Base-by-base conservation (phyloP, 2,329 filamentous ascomycete species). In the Aureobasidium melanogenum region DNA sequence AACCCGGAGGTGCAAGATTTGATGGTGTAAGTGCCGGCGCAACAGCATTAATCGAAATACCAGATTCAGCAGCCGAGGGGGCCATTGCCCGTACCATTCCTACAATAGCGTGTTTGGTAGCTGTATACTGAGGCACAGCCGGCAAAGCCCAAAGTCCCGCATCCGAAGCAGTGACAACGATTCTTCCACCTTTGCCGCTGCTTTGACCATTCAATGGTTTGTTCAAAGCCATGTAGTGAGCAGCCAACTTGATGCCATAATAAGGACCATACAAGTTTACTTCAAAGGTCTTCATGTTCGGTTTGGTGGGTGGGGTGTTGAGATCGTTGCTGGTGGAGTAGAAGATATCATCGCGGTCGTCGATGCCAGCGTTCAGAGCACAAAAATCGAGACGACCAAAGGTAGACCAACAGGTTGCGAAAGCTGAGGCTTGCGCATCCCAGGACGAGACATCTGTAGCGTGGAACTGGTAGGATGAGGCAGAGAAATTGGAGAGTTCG, bases 51-150 rank as follows among this genome's bases (percentile, higher is more conserved):
- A 77, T 69, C 1, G 69, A 73, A 55, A 77, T 73, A 48, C 68
- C 66, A 8, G 14, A 32, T 41, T 72, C 67, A 19, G 68, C 63
- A n/a, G 75, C 69, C 0, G 69, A 64, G 0, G 73, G 71, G 0
- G 68, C 74, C 1, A 74, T 63, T 19, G 71, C 67, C 14, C 75
- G 70, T 7, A 71, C 69, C 22, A 78, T 66, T 8, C 74, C 75
- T 1, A 78, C 66, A 15, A 78, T 66, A 8, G 70, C 76, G 64
- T 77, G 75, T 64, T 79, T 79, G 26, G 70, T 69, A 15, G 75
- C 72, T 1, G 72, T 72, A 63, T 79, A 79, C 62, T 76, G 72
- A 0, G 76, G 76, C 12, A 68, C 66, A 8, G 68, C 63, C 4
- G 70, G 67, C 2, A 71, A 63, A 2, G 69, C 67, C 60, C 74